Evolutionary conservation across 2,329 filamentous ascomycete genomes (phyloP).

Genomic region (Cryphonectria japonica): DNA sequence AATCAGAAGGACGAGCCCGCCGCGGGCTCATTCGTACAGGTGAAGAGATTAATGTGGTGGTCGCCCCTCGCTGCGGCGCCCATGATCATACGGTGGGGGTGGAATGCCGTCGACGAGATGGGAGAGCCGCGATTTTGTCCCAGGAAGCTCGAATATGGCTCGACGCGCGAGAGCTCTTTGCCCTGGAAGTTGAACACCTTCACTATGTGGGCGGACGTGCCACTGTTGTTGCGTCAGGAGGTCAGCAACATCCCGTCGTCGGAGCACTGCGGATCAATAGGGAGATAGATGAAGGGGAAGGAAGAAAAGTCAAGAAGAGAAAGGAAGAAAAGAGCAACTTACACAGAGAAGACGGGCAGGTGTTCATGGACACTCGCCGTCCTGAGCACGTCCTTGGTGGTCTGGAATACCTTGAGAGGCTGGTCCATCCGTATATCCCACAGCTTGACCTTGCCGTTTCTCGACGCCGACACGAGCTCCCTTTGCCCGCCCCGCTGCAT

Average conservation of each 20-base stretch:
- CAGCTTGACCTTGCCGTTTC: conserved; percentile 90
- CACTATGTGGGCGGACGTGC: conserved; percentile 84
- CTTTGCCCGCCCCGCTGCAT: conserved; percentile 94
- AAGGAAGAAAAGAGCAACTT: conserved; percentile 47
- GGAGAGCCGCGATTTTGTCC: conserved; percentile 79
- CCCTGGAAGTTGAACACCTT: conserved; percentile 92
- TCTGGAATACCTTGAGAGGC: conserved; percentile 72
- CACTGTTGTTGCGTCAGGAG: conserved; percentile 57
- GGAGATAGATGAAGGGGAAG: background rate
- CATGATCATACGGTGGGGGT: conserved; percentile 90
- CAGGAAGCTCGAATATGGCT: conserved; percentile 89
- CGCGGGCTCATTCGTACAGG: conserved; percentile 59
- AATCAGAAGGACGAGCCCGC: conserved; percentile 16
- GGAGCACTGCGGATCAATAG: background rate
- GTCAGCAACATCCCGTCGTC: background rate
- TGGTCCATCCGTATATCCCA: conserved; percentile 94
- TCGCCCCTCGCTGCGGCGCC: conserved; percentile 86
- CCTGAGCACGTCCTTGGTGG: conserved; percentile 76
- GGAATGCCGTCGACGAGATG: conserved; percentile 89
- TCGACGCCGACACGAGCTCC: conserved; percentile 86
- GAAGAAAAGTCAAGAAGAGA: too few relatives aligned
- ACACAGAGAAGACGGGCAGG: conserved; percentile 92
- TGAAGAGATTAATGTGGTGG: conserved; percentile 87
- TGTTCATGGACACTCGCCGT: conserved; percentile 95
- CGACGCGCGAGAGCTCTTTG: conserved; percentile 76